Percentiles rank a stretch among this genome's conserved stretches.
Evolutionary conservation across 306 rosid genomes (phyloP).

Genomic region (Quercus cerris): DNA sequence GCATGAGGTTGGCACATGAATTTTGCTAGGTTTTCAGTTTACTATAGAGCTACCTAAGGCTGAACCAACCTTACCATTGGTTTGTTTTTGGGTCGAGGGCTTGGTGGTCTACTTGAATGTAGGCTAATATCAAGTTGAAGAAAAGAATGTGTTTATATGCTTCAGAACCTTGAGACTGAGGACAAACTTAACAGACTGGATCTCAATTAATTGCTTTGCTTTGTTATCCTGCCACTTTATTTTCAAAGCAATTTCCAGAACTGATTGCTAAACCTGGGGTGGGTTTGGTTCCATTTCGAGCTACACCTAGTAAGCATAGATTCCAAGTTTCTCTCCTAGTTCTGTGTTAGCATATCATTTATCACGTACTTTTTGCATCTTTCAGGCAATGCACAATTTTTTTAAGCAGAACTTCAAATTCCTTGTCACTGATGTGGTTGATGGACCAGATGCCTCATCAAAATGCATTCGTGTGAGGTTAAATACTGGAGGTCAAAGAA

Average conservation of each 20-base stretch:
- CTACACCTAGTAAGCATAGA: neutral
- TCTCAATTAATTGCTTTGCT: neutral
- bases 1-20: too few relatives aligned
- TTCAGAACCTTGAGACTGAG: slow-evolving; percentile 1
- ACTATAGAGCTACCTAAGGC: too few relatives aligned
- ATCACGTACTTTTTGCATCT: slow-evolving; percentile 20
- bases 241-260: neutral
- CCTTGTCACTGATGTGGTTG: slow-evolving; percentile 78
- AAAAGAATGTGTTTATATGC: neutral
- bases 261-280: neutral
- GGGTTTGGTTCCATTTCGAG: slow-evolving; percentile 2
- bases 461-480: slow-evolving; percentile 91
- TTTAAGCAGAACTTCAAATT: slow-evolving; percentile 81
- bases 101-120: neutral
- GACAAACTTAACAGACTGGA: slow-evolving; percentile 2
- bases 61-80: neutral
- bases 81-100: neutral
- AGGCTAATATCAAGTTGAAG: neutral
- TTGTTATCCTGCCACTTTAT: neutral
- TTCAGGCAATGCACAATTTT: slow-evolving; percentile 85
- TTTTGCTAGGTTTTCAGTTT: too few relatives aligned
- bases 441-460: slow-evolving; percentile 86
- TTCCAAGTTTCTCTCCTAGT: neutral
- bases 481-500: slow-evolving; percentile 51
- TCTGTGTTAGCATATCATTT: neutral